A percentile compares a stretch with the other conserved stretches of the same genome.
Conservation (phyloP, 495 filamentous ascomycete genomes). For the Halenospora varia region DNA sequence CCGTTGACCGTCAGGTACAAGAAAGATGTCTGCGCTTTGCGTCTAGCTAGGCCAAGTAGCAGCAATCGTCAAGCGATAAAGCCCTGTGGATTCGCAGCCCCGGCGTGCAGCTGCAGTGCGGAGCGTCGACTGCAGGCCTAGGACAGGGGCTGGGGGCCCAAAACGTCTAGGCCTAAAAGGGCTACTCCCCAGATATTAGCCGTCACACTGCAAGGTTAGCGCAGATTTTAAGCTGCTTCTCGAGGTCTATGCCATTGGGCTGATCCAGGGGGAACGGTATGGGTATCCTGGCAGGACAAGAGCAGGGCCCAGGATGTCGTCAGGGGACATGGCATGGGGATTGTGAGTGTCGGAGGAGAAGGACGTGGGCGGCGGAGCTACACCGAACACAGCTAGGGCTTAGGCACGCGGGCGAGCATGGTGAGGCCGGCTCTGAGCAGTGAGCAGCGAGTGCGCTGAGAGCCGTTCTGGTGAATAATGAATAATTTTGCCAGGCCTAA, state of each 20-base stretch:
- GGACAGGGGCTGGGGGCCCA: background rate
- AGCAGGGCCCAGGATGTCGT: too few species aligned
- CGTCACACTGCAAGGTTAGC: slow-evolving; percentile 14
- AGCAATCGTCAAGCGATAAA: slow-evolving; percentile 9
- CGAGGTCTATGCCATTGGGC: too few species aligned
- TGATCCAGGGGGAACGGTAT: background rate
- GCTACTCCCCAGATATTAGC: slow-evolving; percentile 21
- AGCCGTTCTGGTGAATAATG: too few species aligned
- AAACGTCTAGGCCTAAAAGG: slow-evolving; percentile 2
- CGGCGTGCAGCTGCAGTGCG: background rate
- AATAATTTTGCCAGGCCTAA: too few species aligned
- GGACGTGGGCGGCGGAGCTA: too few species aligned
- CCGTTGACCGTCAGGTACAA: slow-evolving; percentile 17
- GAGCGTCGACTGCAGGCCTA: background rate
- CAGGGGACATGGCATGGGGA: too few species aligned
- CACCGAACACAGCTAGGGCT: too few species aligned
- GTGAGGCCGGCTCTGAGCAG: too few species aligned
- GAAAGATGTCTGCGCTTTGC: background rate
- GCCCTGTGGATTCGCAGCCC: background rate
- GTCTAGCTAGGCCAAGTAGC: background rate
- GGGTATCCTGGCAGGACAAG: background rate
- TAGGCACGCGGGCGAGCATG: too few species aligned
- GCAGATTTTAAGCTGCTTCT: too few species aligned
- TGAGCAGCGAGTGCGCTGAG: too few species aligned
- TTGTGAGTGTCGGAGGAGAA: too few species aligned